Evolutionary conservation across 441 rosid genomes (phyloP).

Genomic region (Syzygium syzygioides): DNA sequence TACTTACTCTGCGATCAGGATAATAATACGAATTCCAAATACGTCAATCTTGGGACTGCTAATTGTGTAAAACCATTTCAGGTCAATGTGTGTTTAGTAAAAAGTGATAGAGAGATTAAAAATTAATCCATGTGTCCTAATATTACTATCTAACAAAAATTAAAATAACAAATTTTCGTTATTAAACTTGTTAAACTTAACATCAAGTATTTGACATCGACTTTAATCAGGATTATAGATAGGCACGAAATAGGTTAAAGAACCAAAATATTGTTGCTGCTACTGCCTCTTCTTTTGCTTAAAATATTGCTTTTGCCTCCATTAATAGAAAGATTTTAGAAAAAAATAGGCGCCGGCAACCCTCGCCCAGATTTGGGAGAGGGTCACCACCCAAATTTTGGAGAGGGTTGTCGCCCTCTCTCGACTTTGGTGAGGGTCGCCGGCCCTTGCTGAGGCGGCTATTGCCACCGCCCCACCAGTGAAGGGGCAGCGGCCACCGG

Average conservation of each 20-base stretch:
- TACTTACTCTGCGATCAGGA: no score
- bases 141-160: neutral
- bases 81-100: fast-evolving
- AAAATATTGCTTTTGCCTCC: neutral
- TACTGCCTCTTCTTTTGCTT: neutral
- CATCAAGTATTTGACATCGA: neutral
- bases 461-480: no score
- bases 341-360: neutral
- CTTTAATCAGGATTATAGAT: neutral
- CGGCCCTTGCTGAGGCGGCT: no score
- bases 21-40: no score
- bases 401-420: no score
- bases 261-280: neutral
- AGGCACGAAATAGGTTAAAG: neutral
- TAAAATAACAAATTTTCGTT: fast-evolving
- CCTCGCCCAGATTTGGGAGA: no score
- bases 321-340: neutral
- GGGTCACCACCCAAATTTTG: no score
- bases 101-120: neutral
- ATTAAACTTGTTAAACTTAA: neutral
- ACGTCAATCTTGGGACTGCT: neutral
- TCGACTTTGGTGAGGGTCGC: no score
- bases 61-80: neutral
- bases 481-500: no score
- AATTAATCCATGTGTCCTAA: neutral